These are phyloP conservation scores for Diaporthe sp. DNA, from an alignment of 2,329 filamentous ascomycete genomes.

Conservation along the genomic window DNA sequence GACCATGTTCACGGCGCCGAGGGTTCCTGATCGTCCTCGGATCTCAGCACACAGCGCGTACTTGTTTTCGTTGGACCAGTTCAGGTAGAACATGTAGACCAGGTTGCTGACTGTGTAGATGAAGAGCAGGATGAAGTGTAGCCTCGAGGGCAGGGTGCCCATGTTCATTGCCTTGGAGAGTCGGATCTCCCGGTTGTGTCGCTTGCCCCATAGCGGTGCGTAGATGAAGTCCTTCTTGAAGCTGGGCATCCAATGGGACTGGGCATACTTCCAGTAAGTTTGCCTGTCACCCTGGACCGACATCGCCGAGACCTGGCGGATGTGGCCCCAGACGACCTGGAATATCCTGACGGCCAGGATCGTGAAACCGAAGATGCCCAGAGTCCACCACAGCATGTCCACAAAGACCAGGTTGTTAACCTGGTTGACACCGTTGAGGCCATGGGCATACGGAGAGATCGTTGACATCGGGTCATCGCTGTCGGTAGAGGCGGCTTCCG, in stretches of 20 bases:
- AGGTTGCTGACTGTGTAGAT: constrained; percentile 73
- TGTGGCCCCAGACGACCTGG: constrained; percentile 68
- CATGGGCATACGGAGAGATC: constrained; percentile 68
- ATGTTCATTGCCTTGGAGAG: constrained; percentile 61
- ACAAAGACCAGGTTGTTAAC: constrained; percentile 69
- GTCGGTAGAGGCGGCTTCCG: constrained; percentile 28
- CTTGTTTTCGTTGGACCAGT: constrained; percentile 70
- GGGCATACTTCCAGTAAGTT: constrained; percentile 70
- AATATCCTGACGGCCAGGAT: constrained; percentile 67
- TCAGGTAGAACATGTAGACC: constrained; percentile 72
- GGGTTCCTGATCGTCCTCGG: constrained; percentile 85
- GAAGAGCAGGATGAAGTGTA: constrained; percentile 71
- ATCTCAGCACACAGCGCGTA: constrained; percentile 83
- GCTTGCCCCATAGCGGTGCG: constrained; percentile 74
- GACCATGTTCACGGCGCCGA: constrained; percentile 92
- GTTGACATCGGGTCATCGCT: constrained; percentile 58
- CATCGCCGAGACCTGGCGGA: constrained; percentile 74
- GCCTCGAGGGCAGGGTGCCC: constrained; percentile 75
- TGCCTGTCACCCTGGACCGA: constrained; percentile 65
- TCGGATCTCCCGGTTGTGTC: constrained; percentile 70
- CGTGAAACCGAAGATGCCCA: constrained; percentile 68
- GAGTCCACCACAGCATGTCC: constrained; percentile 71
- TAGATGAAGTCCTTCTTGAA: constrained; percentile 75
- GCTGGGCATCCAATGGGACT: constrained; percentile 72
- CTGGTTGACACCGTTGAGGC: constrained; percentile 73